Evolutionary conservation across 2,329 filamentous ascomycete genomes (phyloP).

Genomic region (Epicoccum sorghinum): DNA sequence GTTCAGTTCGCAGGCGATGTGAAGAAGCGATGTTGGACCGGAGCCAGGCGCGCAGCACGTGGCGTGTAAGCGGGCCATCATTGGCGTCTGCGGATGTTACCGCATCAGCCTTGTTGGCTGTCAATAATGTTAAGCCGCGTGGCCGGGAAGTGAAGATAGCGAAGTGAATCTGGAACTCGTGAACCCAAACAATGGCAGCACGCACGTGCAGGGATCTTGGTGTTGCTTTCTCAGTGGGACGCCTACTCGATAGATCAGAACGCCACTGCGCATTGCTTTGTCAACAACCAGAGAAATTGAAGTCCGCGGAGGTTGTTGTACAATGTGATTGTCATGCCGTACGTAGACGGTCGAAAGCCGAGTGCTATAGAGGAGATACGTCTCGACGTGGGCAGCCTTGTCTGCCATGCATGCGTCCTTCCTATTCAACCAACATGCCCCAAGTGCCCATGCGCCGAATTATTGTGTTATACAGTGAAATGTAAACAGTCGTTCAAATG

Average conservation of each 20-base stretch:
- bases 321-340: constrained; percentile 24
- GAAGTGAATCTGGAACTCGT: constrained; percentile 5
- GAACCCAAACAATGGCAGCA: constrained; percentile 21
- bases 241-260: constrained; percentile 1
- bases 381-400: constrained; percentile 1
- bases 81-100: constrained; percentile 26
- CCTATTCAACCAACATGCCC: constrained; percentile 17
- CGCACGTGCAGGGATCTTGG: constrained; percentile 16
- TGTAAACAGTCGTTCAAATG: constrained; percentile 20
- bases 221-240: not conserved
- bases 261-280: constrained; percentile 20
- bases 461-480: constrained; percentile 41
- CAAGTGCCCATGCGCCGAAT: constrained; percentile 36
- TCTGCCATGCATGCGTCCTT: constrained; percentile 9
- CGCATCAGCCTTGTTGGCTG: constrained; percentile 16
- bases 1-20: constrained; percentile 20
- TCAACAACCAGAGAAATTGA: constrained; percentile 13
- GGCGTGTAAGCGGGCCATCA: constrained; percentile 25
- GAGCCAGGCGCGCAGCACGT: constrained; percentile 29
- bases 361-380: constrained; percentile 21
- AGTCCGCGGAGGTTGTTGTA: constrained; percentile 20
- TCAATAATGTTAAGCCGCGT: constrained; percentile 17
- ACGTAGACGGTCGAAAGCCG: constrained; percentile 21
- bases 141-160: constrained; percentile 1
- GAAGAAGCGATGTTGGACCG: constrained; percentile 15